Evolutionary conservation across 1,284 basidiomycete genomes (phyloP), one percentile per base, ranked within the genome.

Genomic region (Tetrapyrgos nigripes): DNA sequence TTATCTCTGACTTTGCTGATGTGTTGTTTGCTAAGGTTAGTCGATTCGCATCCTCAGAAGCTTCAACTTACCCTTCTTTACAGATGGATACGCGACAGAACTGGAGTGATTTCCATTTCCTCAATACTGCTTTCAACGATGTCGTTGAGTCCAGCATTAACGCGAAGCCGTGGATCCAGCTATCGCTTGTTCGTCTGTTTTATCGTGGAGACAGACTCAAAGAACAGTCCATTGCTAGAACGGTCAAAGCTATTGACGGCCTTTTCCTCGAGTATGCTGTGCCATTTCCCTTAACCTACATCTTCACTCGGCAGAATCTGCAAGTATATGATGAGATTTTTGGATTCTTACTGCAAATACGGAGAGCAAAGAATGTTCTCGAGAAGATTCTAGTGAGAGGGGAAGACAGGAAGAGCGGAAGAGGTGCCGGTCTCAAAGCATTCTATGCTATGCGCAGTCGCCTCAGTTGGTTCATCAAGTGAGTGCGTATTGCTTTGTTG

Each of bases 381-480:
- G 91, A 92, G 64, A 75, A 84, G 46, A 88, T 91, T 26, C 72
- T 91, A 29, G 82, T 92, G 1, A 78, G 86, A 28, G 79, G 82
- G 27, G 78, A 76, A 4, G 66, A 44, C 21, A 61, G 33, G 63
- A 55, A 55, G 19, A 76, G 71, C 50, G 66, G 71, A 14, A 70
- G 66, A 10, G 62, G 72, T 53, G 53, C 74, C 68, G 84, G 86
- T 50, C 61, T 89, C 62, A 89, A 90, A 71, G 78, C 79, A 17
- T 85, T 93, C 64, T 91, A 92, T 71, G 86, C 86, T 0, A 82
- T 93, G 74, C 76, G 92, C 60, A 87, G 88, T 62, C 86, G 87
- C 57, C 66, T 94, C 55, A 86, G 85, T 51, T 96, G 93, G 93
- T 87, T 94, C 63, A 81, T 93, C 66, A 91, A 92, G 92, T 94